Conservation (phyloP, 2,329 filamentous ascomycete genomes). For the Pyrenophora seminiperda region DNA sequence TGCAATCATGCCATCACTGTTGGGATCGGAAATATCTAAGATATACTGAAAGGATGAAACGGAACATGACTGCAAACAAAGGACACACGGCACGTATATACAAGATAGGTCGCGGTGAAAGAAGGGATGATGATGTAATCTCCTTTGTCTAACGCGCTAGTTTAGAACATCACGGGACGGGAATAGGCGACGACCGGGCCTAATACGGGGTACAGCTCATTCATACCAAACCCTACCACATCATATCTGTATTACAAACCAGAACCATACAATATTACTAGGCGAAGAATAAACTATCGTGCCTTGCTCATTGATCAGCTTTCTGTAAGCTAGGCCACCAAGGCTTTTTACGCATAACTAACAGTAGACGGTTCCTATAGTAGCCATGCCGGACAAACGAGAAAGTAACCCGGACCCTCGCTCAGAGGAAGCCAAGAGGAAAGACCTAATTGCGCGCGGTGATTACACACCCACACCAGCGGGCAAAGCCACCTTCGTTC, state of each 20-base stretch:
- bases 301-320: no score
- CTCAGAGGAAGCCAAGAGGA: slow-evolving; percentile 37
- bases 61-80: background rate
- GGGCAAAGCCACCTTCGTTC: slow-evolving; percentile 52
- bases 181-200: slow-evolving; percentile 9
- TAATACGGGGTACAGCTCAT: no score
- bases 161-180: slow-evolving; percentile 38
- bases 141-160: slow-evolving; percentile 30
- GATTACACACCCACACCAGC: slow-evolving; percentile 48
- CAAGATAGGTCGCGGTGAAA: background rate
- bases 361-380: background rate
- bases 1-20: background rate
- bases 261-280: no score
- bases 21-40: background rate
- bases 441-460: slow-evolving; percentile 50
- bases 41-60: no score
- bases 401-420: slow-evolving; percentile 27
- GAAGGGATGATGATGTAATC: slow-evolving; percentile 15
- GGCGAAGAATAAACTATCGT: background rate
- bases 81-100: background rate
- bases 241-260: no score
- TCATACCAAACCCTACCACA: no score
- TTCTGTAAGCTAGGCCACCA: no score
- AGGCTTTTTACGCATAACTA: background rate
- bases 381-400: background rate